Conservation (phyloP, 805 yeast species). For the Teunomyces barrocoloradensis region DNA sequence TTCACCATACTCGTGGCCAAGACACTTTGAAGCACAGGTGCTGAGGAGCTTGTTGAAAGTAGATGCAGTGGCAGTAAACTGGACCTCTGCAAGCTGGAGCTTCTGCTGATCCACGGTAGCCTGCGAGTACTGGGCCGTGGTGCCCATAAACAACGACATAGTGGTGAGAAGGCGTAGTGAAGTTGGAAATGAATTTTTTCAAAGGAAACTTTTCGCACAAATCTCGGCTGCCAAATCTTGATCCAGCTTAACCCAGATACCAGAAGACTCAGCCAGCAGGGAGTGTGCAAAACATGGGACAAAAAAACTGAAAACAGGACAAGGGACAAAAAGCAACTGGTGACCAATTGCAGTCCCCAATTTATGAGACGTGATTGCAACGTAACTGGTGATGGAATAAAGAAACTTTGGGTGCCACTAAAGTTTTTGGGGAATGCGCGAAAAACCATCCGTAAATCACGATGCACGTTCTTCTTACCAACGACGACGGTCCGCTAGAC, state of each 20-base stretch:
- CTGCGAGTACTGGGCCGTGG: constrained; percentile 36
- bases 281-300: no score
- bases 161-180: background rate
- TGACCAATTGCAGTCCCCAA: background rate
- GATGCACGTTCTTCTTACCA: constrained; percentile 66
- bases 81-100: constrained; percentile 62
- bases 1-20: constrained; percentile 84
- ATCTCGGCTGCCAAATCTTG: background rate
- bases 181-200: background rate
- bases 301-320: background rate
- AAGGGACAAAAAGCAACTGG: background rate
- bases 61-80: constrained; percentile 57
- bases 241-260: background rate
- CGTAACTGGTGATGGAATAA: no score
- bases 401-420: no score
- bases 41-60: constrained; percentile 47
- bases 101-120: constrained; percentile 59
- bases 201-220: background rate
- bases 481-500: constrained; percentile 95
- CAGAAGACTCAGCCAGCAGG: no score
- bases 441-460: background rate
- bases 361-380: no score
- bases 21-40: constrained; percentile 72
- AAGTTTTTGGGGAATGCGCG: background rate
- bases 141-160: constrained; percentile 67